Evolutionary conservation across 768 basidiomycete genomes (phyloP), one percentile per base, ranked within the genome.

Genomic region (Boletellus ananas): DNA sequence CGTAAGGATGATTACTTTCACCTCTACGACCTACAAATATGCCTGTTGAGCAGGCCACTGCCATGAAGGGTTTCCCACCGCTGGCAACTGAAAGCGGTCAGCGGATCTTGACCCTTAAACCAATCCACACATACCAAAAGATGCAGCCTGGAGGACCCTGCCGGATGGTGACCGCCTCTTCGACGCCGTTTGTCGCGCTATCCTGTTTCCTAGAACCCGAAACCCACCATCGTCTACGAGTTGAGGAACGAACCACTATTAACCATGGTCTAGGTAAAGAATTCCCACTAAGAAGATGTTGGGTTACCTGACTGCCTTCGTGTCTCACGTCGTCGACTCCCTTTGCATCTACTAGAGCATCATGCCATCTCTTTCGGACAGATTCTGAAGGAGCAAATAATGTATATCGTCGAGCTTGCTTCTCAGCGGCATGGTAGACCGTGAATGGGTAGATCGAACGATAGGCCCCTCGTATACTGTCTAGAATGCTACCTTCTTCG

Each of bases 371-470:
- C 60, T 75, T 74, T 49, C 90, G 72, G 50, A 75, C 54, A 1
- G 70, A 60, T 39, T 89, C 84, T 12, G 76, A 80, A 16, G 71
- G 55, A 0, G 85, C 83, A 55, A 82, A 88, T 10, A 93, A 70
- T 3, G 85, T 92, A 64, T 91, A 93, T 50, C 83, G 70, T 39
- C 89, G 77, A 44, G 68, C 72, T 16, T 70, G 58, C 45, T 74
- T 77, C 45, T 74, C 76, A 1, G 79, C 75, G 0, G 84, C 82
- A 52, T 92, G 89, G 64, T 81, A 87, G 54, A 93, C 69, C 1
- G 82, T 86, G 64, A 93, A 87, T 1, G 90, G 90, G 61, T 80
- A 92, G 60, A 90, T 68, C 12, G 79, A 66, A 21, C 79, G 73
- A 48, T 73, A 72, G 35, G 77, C 73, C 12, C 73, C 78, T 47